phyloP scores from a whole-genome alignment of 2,329 filamentous ascomycete genomes.

The Colletotrichum higginsianum region DNA sequence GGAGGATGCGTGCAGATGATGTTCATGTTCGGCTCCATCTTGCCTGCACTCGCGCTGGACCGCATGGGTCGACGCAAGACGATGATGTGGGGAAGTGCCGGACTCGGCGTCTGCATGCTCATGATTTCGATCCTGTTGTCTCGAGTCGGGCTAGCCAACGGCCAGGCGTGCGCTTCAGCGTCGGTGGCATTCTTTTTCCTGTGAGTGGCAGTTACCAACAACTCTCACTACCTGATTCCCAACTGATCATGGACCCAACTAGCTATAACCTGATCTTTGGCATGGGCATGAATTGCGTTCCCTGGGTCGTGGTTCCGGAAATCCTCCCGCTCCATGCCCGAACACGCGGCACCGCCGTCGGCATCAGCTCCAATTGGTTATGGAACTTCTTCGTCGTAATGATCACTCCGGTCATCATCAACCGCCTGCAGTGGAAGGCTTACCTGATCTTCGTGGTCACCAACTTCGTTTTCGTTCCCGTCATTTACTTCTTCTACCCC shows the following conservation, averaged over 20 bases:
- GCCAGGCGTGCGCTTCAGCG: constrained; percentile 44
- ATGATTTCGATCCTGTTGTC: constrained; percentile 54
- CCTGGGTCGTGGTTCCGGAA: constrained; percentile 56
- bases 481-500: constrained; percentile 64
- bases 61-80: constrained; percentile 57
- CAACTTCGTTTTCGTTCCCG: constrained; percentile 60
- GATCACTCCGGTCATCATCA: constrained; percentile 66
- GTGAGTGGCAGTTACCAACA: constrained; percentile 37
- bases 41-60: constrained; percentile 54
- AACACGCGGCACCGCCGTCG: constrained; percentile 52
- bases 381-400: constrained; percentile 60
- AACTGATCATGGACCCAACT: not conserved
- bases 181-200: constrained; percentile 56
- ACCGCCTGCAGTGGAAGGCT: constrained; percentile 63
- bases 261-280: constrained; percentile 50
- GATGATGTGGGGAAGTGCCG: constrained; percentile 59
- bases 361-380: constrained; percentile 54
- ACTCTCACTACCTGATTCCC: too few relatives aligned
- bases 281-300: constrained; percentile 51
- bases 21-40: constrained; percentile 55
- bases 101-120: constrained; percentile 54
- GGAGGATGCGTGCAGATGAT: constrained; percentile 55
- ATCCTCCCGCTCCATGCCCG: constrained; percentile 53
- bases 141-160: constrained; percentile 37
- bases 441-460: constrained; percentile 68